phyloP scores from a whole-genome alignment of 495 filamentous ascomycete species.

The Cladorrhinum samala region DNA sequence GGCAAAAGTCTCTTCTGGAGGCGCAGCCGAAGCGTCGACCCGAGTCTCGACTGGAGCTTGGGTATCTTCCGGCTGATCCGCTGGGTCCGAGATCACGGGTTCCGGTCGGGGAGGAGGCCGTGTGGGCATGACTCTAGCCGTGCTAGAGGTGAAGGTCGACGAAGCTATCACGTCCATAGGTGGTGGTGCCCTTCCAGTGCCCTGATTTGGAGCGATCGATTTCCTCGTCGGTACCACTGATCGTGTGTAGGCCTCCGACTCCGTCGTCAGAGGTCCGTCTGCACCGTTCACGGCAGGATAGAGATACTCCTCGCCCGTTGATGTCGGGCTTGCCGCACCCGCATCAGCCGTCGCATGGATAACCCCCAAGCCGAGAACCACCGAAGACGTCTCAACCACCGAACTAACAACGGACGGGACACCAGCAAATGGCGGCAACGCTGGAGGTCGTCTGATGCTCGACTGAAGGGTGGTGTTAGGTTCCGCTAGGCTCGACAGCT shows the following conservation, averaged over 20 bases:
- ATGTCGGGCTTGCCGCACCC: neutral
- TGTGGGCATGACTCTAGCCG: neutral
- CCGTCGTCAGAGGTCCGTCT: conserved; percentile 15
- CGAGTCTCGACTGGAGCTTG: neutral
- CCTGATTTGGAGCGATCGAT: conserved; percentile 10
- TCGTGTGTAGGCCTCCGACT: conserved; percentile 13
- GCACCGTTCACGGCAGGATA: conserved; percentile 14
- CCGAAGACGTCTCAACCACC: neutral
- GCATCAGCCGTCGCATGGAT: neutral
- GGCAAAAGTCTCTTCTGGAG: too few species aligned
- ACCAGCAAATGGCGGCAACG: neutral
- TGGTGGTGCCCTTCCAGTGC: conserved; percentile 9
- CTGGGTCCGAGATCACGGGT: neutral
- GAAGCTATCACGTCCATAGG: conserved; percentile 5
- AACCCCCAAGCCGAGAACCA: neutral
- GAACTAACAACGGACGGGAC: neutral
- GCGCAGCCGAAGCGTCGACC: too few species aligned
- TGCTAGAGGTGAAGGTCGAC: neutral
- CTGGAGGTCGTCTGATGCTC: neutral
- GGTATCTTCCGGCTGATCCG: neutral
- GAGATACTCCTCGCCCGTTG: conserved; percentile 9
- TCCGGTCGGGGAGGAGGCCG: neutral
- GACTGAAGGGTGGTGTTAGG: too few species aligned
- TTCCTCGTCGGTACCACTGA: conserved; percentile 9
- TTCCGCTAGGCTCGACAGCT: too few species aligned